Percentiles rank a stretch among this genome's conserved stretches.
These are phyloP conservation scores for Rubia yunnanensis DNA, from an alignment of 257 asterid genomes.

Conservation along the genomic window DNA sequence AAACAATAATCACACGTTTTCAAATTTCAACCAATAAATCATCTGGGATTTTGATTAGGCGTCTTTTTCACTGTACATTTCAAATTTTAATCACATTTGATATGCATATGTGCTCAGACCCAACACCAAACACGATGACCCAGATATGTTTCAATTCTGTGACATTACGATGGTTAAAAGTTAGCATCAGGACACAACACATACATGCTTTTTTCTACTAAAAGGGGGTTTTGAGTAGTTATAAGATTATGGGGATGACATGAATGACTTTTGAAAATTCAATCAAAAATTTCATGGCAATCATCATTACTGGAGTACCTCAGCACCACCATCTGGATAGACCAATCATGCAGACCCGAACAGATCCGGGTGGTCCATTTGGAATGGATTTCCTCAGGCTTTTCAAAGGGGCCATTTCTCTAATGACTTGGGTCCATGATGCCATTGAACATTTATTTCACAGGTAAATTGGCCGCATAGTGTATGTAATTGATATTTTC, in stretches of 20 bases:
- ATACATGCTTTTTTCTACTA: no score
- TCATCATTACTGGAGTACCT: background rate
- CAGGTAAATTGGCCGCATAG: no score
- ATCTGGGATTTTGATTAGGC: background rate
- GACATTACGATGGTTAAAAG: background rate
- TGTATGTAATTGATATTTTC: no score
- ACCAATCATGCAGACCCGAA: background rate
- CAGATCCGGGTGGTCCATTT: conserved; percentile 5
- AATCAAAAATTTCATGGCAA: background rate
- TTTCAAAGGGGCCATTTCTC: conserved; percentile 17
- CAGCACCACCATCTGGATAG: conserved; percentile 6
- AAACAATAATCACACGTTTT: background rate
- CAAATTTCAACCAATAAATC: background rate
- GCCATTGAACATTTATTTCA: conserved; percentile 2
- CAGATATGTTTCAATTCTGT: background rate
- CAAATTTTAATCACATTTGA: no score
- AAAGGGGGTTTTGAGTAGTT: background rate
- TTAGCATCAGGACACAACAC: background rate
- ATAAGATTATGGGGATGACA: background rate
- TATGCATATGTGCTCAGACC: no score
- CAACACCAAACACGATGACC: no score
- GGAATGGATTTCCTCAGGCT: conserved; percentile 41
- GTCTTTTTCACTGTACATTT: no score
- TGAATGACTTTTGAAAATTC: background rate
- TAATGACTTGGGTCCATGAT: conserved; percentile 29